These are phyloP conservation scores for Daldinia sp. DNA, from an alignment of 2,329 filamentous ascomycete genomes.

Conservation along the genomic window DNA sequence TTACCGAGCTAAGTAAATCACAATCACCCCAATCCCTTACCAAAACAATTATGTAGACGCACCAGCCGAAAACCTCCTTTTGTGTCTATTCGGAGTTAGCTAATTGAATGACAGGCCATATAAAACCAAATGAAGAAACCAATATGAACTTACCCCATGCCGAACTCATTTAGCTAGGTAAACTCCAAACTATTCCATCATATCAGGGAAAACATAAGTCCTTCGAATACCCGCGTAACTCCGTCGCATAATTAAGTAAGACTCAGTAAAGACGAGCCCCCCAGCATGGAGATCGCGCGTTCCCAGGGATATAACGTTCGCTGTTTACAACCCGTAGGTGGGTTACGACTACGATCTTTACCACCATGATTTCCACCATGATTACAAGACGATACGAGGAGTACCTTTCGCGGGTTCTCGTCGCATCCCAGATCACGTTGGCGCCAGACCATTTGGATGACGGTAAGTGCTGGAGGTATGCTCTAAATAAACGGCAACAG, in stretches of 20 bases:
- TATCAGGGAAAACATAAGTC: background rate
- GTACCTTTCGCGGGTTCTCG: conserved; percentile 2
- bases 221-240: background rate
- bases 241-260: background rate
- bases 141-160: background rate
- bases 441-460: conserved; percentile 6
- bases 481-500: background rate
- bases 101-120: background rate
- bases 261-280: background rate
- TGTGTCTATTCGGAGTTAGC: background rate
- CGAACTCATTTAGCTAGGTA: background rate
- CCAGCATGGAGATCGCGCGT: conserved; percentile 6
- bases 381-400: background rate
- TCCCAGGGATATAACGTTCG: conserved; percentile 3
- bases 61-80: background rate
- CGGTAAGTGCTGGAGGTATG: background rate
- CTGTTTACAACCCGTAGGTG: background rate
- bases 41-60: background rate
- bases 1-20: background rate
- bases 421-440: conserved; percentile 4
- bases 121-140: background rate
- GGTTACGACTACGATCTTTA: background rate
- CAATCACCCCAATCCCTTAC: background rate
- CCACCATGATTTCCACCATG: background rate
- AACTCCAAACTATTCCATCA: background rate